Percentiles rank a stretch among this genome's conserved stretches.
phyloP scores from a whole-genome alignment of 2,329 filamentous ascomycete genomes.

The Pyrenophora graminea region DNA sequence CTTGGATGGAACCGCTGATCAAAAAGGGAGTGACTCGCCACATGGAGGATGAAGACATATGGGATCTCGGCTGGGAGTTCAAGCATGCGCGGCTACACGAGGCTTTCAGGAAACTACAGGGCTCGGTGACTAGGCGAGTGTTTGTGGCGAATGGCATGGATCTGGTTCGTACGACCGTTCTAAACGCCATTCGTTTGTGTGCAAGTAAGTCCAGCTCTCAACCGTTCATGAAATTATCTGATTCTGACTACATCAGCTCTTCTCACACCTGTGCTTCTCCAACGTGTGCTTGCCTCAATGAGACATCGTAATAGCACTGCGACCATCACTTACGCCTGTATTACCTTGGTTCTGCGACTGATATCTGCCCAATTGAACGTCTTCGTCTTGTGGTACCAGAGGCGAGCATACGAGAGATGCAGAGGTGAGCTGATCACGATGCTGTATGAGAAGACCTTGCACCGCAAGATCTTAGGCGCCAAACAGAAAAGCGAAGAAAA shows the following conservation, averaged over 20 bases:
- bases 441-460: conserved; percentile 77
- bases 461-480: conserved; percentile 59
- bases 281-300: conserved; percentile 71
- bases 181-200: conserved; percentile 67
- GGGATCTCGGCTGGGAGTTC: conserved; percentile 78
- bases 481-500: conserved; percentile 38
- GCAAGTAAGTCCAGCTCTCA: conserved; percentile 49
- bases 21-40: conserved; percentile 65
- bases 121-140: conserved; percentile 72
- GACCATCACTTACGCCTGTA: conserved; percentile 67
- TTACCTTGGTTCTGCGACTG: conserved; percentile 65
- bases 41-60: conserved; percentile 78
- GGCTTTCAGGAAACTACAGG: conserved; percentile 72
- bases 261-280: conserved; percentile 70
- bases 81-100: conserved; percentile 77
- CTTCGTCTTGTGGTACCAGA: conserved; percentile 78
- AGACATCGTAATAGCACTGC: conserved; percentile 58
- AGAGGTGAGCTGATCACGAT: conserved; percentile 85
- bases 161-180: conserved; percentile 66
- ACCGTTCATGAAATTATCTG: not conserved
- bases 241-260: conserved; percentile 22
- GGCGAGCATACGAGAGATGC: conserved; percentile 80
- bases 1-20: conserved; percentile 80
- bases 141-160: conserved; percentile 79
- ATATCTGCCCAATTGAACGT: conserved; percentile 68